Evolutionary conservation across 2,329 filamentous ascomycete species (phyloP), one percentile per base, ranked within the genome.

Genomic region (Cordyceps pruinosa): DNA sequence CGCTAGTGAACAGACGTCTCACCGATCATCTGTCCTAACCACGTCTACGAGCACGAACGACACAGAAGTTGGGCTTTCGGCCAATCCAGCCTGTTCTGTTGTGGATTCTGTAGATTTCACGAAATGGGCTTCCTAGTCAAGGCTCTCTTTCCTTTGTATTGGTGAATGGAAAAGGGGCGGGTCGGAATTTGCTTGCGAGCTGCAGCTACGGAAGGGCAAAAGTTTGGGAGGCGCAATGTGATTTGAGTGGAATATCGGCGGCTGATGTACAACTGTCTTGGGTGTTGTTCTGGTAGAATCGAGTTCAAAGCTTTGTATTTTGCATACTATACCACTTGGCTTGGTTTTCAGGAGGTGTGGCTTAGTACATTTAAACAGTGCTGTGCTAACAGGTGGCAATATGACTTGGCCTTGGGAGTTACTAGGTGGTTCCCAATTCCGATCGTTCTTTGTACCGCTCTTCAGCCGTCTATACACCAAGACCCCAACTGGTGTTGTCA

Each of bases 21-120:
- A 85, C 58, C 75, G 83, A 42, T 82, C 80, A 6, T 84, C 80
- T n/a, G 74, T 80, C 61, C 68, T 84, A 6, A 75, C 73, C n/a
- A 79, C 77, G 30, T 77, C 76, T 10, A 75, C 76, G 2, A 77
- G 78, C 12, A 79, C 79, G 6, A 79, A 79, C 56, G 80, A 81
- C 57, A 80, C 80, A 1, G 83, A 85, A 65, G 68, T 76, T 26
- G 72, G 66, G 3, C 12, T 28, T n/a, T 23, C 44, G 19, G 47
- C 32, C 49, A 46, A 32, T 41, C 48, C 57, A 35, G 32, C 47
- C 35, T 75, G 77, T 50, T 66, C 68, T 8, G 60, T 77, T 39
- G 72, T 77, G 41, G 76, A 79, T 15, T 75, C 73, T 46, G 66
- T 79, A 23, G 77, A 80, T 64, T 80, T 79, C 60, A 78, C 77